These are phyloP conservation scores for Penicillium roqueforti DNA, from an alignment of 495 filamentous ascomycete genomes.

Conservation along the genomic window DNA sequence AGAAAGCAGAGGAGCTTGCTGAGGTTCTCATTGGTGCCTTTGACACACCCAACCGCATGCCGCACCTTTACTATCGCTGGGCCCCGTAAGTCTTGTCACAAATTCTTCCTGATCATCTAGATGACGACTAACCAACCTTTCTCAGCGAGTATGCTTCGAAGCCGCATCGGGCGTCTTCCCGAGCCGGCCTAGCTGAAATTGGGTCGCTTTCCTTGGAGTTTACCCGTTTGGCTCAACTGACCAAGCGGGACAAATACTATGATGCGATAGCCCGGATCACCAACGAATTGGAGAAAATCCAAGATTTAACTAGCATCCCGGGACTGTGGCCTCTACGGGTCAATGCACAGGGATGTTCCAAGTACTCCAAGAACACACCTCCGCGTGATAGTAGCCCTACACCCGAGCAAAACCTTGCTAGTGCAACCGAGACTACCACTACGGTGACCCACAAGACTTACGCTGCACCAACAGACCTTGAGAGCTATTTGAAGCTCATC, in stretches of 20 bases:
- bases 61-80: constrained; percentile 82
- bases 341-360: constrained; percentile 70
- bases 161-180: constrained; percentile 59
- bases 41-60: constrained; percentile 97
- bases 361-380: constrained; percentile 26
- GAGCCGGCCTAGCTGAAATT: constrained; percentile 73
- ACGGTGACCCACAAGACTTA: constrained; percentile 15
- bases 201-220: constrained; percentile 94
- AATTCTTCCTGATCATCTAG: background rate
- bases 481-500: constrained; percentile 25
- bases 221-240: constrained; percentile 88
- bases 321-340: constrained; percentile 81
- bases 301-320: constrained; percentile 67
- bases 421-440: background rate
- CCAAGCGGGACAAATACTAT: constrained; percentile 82
- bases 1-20: constrained; percentile 84
- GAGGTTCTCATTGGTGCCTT: constrained; percentile 89
- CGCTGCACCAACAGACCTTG: constrained; percentile 23
- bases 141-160: constrained; percentile 53
- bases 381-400: constrained; percentile 5
- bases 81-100: constrained; percentile 53
- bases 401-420: background rate
- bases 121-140: constrained; percentile 7
- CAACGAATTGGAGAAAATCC: constrained; percentile 75
- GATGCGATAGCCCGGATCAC: constrained; percentile 93